phyloP scores from a whole-genome alignment of 163 green algal species.

The Trebouxia gelatinosa region DNA sequence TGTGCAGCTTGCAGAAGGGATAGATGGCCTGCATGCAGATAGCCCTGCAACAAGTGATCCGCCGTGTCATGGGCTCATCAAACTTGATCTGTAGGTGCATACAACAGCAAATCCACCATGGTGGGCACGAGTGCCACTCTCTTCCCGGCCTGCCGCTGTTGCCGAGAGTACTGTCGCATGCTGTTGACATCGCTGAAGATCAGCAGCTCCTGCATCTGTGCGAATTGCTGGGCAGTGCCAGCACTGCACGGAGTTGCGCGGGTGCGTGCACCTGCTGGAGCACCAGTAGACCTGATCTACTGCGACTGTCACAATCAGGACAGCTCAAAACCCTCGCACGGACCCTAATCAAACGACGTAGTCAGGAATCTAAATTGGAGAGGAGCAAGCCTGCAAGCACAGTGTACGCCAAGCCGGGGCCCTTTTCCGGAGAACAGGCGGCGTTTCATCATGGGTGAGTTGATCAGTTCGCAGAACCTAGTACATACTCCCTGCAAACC shows the following conservation, averaged over 20 bases:
- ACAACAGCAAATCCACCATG: constrained; percentile 70
- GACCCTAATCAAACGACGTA: neutral
- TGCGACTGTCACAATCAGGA: neutral
- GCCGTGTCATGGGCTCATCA: neutral
- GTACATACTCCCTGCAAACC: no score
- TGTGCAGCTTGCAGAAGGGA: constrained; percentile 78
- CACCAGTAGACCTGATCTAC: neutral
- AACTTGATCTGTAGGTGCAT: neutral
- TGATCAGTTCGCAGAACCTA: no score
- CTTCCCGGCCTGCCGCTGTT: constrained; percentile 61
- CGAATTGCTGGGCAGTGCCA: neutral
- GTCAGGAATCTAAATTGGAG: neutral
- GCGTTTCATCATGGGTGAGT: constrained; percentile 20
- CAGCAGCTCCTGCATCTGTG: neutral
- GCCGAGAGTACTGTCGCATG: constrained; percentile 70
- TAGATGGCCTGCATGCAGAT: constrained; percentile 93
- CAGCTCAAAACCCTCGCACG: neutral
- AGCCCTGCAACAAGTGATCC: constrained; percentile 68
- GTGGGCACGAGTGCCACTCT: constrained; percentile 86
- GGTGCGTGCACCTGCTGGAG: neutral
- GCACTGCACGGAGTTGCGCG: neutral
- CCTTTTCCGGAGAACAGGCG: constrained; percentile 24
- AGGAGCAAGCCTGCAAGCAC: neutral
- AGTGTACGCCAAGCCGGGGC: no score
- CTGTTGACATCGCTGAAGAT: constrained; percentile 45